Percentiles rank a stretch among this genome's conserved stretches.
Conservation (phyloP, 2,329 filamentous ascomycete genomes). For the Ophidiomyces ophidiicola region DNA sequence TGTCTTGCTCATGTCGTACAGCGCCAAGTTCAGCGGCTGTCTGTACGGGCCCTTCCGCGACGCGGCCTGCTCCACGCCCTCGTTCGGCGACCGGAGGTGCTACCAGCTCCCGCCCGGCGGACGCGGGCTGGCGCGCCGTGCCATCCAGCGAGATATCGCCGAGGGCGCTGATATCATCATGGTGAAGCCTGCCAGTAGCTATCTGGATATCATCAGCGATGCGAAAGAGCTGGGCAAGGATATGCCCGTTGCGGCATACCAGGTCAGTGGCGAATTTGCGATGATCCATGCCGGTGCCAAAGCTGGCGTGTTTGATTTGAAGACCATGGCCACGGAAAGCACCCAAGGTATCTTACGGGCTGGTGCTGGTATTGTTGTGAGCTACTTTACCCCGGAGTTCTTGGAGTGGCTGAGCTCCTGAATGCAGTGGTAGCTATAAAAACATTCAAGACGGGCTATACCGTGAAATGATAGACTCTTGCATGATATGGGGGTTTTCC, state of each 20-base stretch:
- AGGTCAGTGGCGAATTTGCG: slow-evolving; percentile 91
- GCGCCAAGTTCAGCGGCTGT: slow-evolving; percentile 93
- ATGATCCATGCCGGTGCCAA: slow-evolving; percentile 97
- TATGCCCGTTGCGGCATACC: slow-evolving; percentile 87
- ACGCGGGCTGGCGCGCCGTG: slow-evolving; percentile 77
- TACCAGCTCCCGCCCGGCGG: slow-evolving; percentile 93
- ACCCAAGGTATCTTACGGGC: slow-evolving; percentile 88
- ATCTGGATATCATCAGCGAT: slow-evolving; percentile 94
- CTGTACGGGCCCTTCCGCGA: slow-evolving; percentile 96
- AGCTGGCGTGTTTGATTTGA: slow-evolving; percentile 90
- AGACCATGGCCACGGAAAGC: slow-evolving; percentile 86
- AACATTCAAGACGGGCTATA: too few relatives aligned
- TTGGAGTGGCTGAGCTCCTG: slow-evolving; percentile 45
- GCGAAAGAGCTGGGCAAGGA: slow-evolving; percentile 89
- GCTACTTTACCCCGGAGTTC: slow-evolving; percentile 81
- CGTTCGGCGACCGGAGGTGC: slow-evolving; percentile 88
- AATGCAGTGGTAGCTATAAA: too few relatives aligned
- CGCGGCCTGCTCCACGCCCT: slow-evolving; percentile 78
- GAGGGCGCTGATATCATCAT: slow-evolving; percentile 98
- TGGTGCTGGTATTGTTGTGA: slow-evolving; percentile 84
- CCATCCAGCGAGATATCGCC: slow-evolving; percentile 76
- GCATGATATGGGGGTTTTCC: too few relatives aligned
- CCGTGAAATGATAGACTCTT: too few relatives aligned
- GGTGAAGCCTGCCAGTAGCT: slow-evolving; percentile 95
- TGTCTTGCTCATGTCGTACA: slow-evolving; percentile 91